Conservation (phyloP, 495 filamentous ascomycete genomes). For the Penicillium mononematosum region DNA sequence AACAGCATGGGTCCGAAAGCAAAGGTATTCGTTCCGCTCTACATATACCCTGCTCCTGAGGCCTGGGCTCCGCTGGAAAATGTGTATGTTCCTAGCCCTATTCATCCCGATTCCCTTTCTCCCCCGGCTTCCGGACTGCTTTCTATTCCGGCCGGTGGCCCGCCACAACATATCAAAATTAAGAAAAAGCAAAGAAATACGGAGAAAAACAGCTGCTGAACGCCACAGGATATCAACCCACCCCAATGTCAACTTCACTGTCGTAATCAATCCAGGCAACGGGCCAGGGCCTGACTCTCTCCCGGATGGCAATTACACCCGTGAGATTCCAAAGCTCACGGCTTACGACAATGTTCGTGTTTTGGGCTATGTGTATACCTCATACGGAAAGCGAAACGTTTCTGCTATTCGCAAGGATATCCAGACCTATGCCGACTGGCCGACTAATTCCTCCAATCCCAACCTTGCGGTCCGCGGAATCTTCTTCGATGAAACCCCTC, state of each 20-base stretch:
- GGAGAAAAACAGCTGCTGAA: slow-evolving; percentile 24
- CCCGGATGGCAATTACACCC: slow-evolving; percentile 53
- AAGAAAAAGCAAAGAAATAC: slow-evolving; percentile 5
- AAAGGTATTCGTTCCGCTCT: slow-evolving; percentile 53
- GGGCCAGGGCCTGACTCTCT: slow-evolving; percentile 48
- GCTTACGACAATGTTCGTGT: slow-evolving; percentile 48
- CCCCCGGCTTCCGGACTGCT: slow-evolving; percentile 10
- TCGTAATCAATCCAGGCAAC: slow-evolving; percentile 56
- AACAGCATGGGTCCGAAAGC: slow-evolving; percentile 45
- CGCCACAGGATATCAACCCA: slow-evolving; percentile 40
- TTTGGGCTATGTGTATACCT: slow-evolving; percentile 56
- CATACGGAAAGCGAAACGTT: slow-evolving; percentile 46
- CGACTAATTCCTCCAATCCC: slow-evolving; percentile 32
- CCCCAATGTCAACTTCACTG: slow-evolving; percentile 49
- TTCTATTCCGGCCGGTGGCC: slow-evolving; percentile 25
- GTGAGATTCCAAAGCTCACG: slow-evolving; percentile 46
- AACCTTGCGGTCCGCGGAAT: slow-evolving; percentile 45
- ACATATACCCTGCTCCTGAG: slow-evolving; percentile 52
- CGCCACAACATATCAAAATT: slow-evolving; percentile 18
- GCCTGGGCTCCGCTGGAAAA: slow-evolving; percentile 52
- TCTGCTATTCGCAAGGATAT: slow-evolving; percentile 45
- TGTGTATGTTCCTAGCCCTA: slow-evolving; percentile 40
- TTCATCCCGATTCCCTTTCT: slow-evolving; percentile 10
- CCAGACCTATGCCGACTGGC: slow-evolving; percentile 49
- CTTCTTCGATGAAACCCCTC: slow-evolving; percentile 51